Evolutionary conservation across 352 stramenopile genomes (phyloP).

Genomic region (Peronospora belbahrii): DNA sequence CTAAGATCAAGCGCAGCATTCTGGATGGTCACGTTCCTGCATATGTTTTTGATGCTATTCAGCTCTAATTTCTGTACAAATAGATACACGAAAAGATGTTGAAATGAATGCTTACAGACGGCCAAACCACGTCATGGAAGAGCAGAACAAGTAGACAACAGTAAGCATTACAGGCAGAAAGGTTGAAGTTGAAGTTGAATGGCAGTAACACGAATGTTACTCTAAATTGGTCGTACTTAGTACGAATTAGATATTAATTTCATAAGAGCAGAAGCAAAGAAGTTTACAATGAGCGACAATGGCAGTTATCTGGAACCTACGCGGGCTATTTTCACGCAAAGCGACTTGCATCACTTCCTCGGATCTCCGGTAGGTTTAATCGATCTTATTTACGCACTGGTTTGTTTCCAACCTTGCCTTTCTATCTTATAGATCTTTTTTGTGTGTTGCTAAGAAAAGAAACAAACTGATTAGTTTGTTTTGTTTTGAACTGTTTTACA

Average conservation of each 20-base stretch:
- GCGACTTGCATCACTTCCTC: constrained; percentile 61
- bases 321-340: constrained; percentile 74
- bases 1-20: constrained; percentile 77
- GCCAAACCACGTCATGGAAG: no score
- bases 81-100: no score
- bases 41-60: constrained; percentile 87
- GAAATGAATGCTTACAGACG: constrained; percentile 5
- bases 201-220: not conserved
- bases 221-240: constrained; percentile 6
- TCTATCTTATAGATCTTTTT: not conserved
- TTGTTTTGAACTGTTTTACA: constrained; percentile 15
- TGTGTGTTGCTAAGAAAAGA: not conserved
- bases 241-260: not conserved
- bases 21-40: constrained; percentile 77
- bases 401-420: not conserved
- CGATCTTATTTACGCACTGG: not conserved
- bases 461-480: constrained; percentile 2
- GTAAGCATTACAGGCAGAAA: constrained; percentile 12
- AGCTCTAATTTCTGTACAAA: constrained; percentile 32
- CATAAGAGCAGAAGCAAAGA: constrained; percentile 17
- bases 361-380: constrained; percentile 41
- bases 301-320: constrained; percentile 45
- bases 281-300: constrained; percentile 17
- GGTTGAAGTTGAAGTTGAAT: constrained; percentile 12
- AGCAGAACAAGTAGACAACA: constrained; percentile 5